Evolutionary conservation across 1,284 basidiomycete species (phyloP).

Genomic region (Apiotrichum gamsii): DNA sequence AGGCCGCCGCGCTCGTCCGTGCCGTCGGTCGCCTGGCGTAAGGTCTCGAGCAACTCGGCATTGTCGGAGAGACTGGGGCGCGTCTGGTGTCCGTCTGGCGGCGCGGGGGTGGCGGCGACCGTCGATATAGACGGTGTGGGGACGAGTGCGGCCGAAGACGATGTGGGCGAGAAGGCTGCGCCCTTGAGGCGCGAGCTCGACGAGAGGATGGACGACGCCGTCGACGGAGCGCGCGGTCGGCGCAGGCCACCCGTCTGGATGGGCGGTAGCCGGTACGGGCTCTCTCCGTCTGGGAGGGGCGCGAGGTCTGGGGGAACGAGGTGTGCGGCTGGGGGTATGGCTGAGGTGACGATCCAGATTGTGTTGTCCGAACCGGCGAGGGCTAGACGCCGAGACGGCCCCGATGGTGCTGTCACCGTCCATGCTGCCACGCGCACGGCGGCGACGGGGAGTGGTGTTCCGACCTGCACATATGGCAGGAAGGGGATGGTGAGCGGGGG

Average conservation of each 20-base stretch:
- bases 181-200: constrained; percentile 11
- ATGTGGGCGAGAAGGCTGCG: constrained; percentile 32
- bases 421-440: constrained; percentile 35
- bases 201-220: constrained; percentile 28
- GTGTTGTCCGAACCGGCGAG: constrained; percentile 32
- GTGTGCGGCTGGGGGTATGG: background rate
- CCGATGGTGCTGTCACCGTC: constrained; percentile 15
- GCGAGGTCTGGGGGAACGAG: constrained; percentile 1
- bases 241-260: no score
- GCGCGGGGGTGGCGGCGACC: constrained; percentile 19
- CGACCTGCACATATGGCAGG: constrained; percentile 20
- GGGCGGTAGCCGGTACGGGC: constrained; percentile 1
- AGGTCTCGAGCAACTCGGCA: constrained; percentile 30
- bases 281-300: constrained; percentile 13
- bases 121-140: background rate
- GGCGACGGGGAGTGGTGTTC: constrained; percentile 18
- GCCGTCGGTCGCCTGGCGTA: constrained; percentile 29
- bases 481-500: constrained; percentile 28
- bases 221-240: constrained; percentile 25
- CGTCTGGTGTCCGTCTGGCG: constrained; percentile 11
- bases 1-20: constrained; percentile 17
- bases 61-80: background rate
- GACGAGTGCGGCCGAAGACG: background rate
- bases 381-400: constrained; percentile 26
- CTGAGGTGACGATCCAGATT: constrained; percentile 30